Evolutionary conservation across 495 filamentous ascomycete species (phyloP).

Genomic region (Podospora tetraspora): DNA sequence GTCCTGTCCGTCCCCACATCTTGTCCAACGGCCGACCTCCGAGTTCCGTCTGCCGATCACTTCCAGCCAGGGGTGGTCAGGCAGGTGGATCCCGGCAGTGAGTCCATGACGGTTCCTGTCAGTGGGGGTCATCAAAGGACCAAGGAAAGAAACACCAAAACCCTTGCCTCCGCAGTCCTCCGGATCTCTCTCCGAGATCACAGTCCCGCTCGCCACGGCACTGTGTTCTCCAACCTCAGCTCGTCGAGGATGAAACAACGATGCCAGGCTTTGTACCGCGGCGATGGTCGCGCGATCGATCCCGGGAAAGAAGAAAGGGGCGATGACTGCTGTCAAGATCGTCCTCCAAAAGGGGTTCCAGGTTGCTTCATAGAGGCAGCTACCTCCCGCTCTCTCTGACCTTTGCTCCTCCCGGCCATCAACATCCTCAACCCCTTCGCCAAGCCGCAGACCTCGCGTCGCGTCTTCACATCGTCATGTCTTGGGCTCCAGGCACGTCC

Average conservation of each 20-base stretch:
- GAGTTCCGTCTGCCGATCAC: background rate
- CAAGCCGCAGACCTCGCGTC: background rate
- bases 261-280: no score
- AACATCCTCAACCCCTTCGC: background rate
- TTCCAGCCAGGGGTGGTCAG: background rate
- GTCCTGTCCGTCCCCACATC: no score
- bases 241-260: background rate
- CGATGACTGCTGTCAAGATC: background rate
- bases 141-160: background rate
- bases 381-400: background rate
- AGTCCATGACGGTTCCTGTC: background rate
- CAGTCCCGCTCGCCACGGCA: background rate
- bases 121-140: background rate
- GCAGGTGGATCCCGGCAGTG: background rate
- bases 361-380: background rate
- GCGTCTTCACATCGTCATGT: background rate
- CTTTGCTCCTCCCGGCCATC: background rate
- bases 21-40: background rate
- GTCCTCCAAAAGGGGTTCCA: background rate
- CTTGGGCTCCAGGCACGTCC: background rate
- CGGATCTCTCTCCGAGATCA: background rate
- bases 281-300: background rate
- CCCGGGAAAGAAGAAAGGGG: background rate
- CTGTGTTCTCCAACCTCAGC: background rate
- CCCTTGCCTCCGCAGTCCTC: background rate